Evolutionary conservation across 2,329 filamentous ascomycete genomes (phyloP), one percentile per base, ranked within the genome.

Genomic region (Leptographium radiaticola): DNA sequence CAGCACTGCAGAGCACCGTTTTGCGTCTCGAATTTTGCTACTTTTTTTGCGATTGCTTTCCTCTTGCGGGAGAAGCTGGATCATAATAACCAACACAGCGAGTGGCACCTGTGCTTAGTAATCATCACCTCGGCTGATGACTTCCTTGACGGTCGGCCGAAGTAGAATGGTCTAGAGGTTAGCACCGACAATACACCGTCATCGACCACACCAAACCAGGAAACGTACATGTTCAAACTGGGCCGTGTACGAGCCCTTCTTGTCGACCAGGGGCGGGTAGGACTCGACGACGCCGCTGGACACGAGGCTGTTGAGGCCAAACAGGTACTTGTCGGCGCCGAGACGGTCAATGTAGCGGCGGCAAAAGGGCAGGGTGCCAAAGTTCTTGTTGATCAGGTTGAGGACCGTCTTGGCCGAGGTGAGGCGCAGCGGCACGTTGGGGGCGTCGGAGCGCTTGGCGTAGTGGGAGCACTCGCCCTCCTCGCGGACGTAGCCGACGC

Each of bases 371-470:
- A 97, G 71, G 1, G 89, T 95, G 60, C 89, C 88, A 67, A 96
- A 97, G 71, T 95, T 95, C 77, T 95, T 95, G 71, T 88, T 93
- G 68, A 97, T 96, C 36, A 89, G 84, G 63, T 79, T 93, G 61
- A 95, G 75, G 54, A 97, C 75, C 54, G 83, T 85, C 74, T 90
- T 93, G 56, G 90, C 90, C 47, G 88, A 94, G 45, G 84, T 81
- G 50, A 94, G 73, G 51, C 87, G 80, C 56, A 95, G 73, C 55
- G 87, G 80, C 9, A 87, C 83, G 64, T 89, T 87, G 50, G 84
- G 80, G 5, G 83, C 84, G 66, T 95, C 85, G 38, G 73, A 69
- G 57, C 79, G 75, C 67, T 86, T 83, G 47, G 88, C 89, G 63
- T 96, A 97, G 69, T 95, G 89, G 45, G 89, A 95, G 18, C 83